phyloP scores from a whole-genome alignment of 2,329 filamentous ascomycete genomes.

The Apiospora sp. region DNA sequence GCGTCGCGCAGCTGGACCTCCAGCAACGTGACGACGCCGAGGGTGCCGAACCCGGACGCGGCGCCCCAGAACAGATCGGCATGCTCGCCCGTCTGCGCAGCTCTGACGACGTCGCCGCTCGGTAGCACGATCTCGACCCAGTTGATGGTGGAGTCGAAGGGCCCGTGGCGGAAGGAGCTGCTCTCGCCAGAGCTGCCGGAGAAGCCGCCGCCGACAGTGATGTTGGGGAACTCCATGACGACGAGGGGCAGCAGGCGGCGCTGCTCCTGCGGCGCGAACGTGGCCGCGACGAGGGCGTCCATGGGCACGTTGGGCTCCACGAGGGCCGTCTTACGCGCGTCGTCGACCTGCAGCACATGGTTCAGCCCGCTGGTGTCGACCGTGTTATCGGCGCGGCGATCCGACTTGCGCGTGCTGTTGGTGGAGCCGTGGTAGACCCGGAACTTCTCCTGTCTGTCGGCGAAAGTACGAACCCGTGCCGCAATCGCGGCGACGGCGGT shows the following conservation, averaged over 20 bases:
- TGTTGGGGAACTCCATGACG: constrained; percentile 77
- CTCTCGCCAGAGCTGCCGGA: constrained; percentile 73
- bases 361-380: constrained; percentile 73
- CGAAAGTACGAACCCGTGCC: constrained; percentile 52
- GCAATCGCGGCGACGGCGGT: constrained; percentile 53
- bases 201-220: constrained; percentile 74
- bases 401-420: constrained; percentile 73
- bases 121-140: constrained; percentile 72
- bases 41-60: constrained; percentile 70
- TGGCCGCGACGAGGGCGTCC: constrained; percentile 67
- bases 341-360: constrained; percentile 69
- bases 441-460: constrained; percentile 61
- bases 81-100: constrained; percentile 58
- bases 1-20: constrained; percentile 67
- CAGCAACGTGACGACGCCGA: constrained; percentile 71
- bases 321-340: constrained; percentile 60
- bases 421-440: constrained; percentile 81
- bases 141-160: constrained; percentile 69
- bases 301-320: constrained; percentile 76
- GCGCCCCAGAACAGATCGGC: constrained; percentile 70
- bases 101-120: constrained; percentile 62
- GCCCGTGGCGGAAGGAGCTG: constrained; percentile 71
- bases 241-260: constrained; percentile 67
- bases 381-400: constrained; percentile 58
- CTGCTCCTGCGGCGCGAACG: constrained; percentile 50